Evolutionary conservation across 805 yeast genomes (phyloP).

Genomic region (Saturnispora diversa): DNA sequence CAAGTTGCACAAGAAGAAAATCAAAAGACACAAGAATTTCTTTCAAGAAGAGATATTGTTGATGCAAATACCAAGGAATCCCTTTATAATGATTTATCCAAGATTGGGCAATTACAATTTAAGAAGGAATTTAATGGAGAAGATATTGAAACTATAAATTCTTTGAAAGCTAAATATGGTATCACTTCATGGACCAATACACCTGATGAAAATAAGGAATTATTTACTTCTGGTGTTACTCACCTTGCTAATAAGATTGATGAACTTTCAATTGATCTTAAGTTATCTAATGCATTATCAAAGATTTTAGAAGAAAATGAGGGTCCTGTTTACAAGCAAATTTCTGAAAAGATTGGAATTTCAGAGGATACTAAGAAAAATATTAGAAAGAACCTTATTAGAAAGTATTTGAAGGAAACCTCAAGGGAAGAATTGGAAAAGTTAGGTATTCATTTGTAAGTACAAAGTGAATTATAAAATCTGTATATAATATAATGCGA

Average conservation of each 20-base stretch:
- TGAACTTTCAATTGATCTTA: slow-evolving; percentile 17
- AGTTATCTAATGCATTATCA: slow-evolving; percentile 15
- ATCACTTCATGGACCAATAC: slow-evolving; percentile 21
- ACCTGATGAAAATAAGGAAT: slow-evolving; percentile 21
- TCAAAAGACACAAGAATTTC: slow-evolving; percentile 45
- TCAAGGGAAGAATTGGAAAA: slow-evolving; percentile 22
- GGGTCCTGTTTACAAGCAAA: slow-evolving; percentile 30
- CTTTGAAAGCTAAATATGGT: slow-evolving; percentile 30
- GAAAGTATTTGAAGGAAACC: slow-evolving; percentile 41
- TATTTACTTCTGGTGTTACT: slow-evolving; percentile 25
- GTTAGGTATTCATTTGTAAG: slow-evolving; percentile 22
- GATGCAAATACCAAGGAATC: slow-evolving; percentile 20
- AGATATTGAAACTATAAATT: slow-evolving; percentile 32
- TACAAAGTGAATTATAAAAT: not conserved
- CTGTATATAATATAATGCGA: not conserved
- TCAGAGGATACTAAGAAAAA: slow-evolving; percentile 38
- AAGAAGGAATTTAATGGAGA: slow-evolving; percentile 20
- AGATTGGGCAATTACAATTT: slow-evolving; percentile 16
- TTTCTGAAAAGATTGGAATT: slow-evolving; percentile 31
- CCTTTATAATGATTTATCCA: slow-evolving; percentile 27
- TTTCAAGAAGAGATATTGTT: slow-evolving; percentile 36
- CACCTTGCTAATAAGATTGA: slow-evolving; percentile 21
- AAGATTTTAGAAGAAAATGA: slow-evolving; percentile 23
- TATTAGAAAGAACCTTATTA: slow-evolving; percentile 62
- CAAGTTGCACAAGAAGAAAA: slow-evolving; percentile 63